Conservation (phyloP, 768 basidiomycete species). For the Calvatia gigantea region DNA sequence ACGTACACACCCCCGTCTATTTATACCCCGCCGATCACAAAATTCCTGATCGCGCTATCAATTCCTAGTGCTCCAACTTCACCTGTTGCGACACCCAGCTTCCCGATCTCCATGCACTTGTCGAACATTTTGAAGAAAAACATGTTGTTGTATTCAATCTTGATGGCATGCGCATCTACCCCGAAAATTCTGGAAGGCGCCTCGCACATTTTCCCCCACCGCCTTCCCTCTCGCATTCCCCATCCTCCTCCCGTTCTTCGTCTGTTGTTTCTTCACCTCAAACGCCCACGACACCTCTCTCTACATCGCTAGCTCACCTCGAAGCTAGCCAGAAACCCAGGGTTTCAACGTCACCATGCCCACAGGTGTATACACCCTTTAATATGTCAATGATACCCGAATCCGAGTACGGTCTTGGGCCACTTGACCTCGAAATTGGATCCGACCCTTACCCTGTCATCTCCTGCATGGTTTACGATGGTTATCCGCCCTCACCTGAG, state of each 20-base stretch:
- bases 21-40: constrained; percentile 9
- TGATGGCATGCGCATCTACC: constrained; percentile 31
- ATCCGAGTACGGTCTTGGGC: background rate
- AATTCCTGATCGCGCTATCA: constrained; percentile 1
- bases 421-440: constrained; percentile 2
- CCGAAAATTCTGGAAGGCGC: constrained; percentile 13
- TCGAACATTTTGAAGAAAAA: constrained; percentile 48
- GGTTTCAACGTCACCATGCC: constrained; percentile 4
- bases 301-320: constrained; percentile 6
- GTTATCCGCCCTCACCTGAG: background rate
- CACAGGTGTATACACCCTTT: constrained; percentile 10
- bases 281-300: constrained; percentile 15
- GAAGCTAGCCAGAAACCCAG: constrained; percentile 1
- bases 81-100: constrained; percentile 45
- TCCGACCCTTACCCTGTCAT: constrained; percentile 9
- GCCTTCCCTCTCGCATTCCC: constrained; percentile 14
- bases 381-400: background rate
- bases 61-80: constrained; percentile 33
- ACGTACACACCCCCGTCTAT: constrained; percentile 13
- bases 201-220: constrained; percentile 11
- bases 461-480: background rate
- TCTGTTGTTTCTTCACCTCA: constrained; percentile 17
- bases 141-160: constrained; percentile 22
- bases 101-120: constrained; percentile 44
- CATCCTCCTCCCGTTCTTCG: constrained; percentile 18